These are phyloP conservation scores for Penicillium atrosanguineum DNA, from an alignment of 495 filamentous ascomycete species.

Conservation along the genomic window DNA sequence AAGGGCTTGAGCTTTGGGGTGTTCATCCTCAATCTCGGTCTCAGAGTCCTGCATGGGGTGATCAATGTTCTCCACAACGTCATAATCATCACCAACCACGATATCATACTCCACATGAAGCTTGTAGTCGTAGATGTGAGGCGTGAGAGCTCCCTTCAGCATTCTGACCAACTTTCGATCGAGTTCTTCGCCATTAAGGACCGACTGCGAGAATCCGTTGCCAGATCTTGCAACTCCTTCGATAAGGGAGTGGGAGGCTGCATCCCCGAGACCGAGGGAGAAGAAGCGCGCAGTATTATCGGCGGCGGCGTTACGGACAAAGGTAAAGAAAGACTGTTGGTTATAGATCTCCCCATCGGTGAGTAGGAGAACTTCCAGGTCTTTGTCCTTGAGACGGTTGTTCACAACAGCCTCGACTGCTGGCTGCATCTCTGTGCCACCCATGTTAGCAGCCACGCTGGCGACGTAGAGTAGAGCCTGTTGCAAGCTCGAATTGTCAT, in stretches of 20 bases:
- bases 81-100: conserved; percentile 50
- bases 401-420: conserved; percentile 54
- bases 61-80: conserved; percentile 51
- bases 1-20: not conserved
- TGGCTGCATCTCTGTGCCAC: conserved; percentile 65
- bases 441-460: conserved; percentile 50
- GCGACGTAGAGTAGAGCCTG: conserved; percentile 50
- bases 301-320: conserved; percentile 36
- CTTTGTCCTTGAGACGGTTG: conserved; percentile 47
- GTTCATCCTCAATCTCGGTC: not conserved
- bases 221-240: conserved; percentile 66
- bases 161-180: conserved; percentile 66
- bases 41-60: conserved; percentile 8
- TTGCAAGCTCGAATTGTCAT: conserved; percentile 49
- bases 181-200: conserved; percentile 55
- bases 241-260: conserved; percentile 61
- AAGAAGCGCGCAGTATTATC: conserved; percentile 60
- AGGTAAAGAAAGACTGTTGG: conserved; percentile 52
- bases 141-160: conserved; percentile 64
- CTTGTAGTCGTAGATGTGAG: conserved; percentile 57
- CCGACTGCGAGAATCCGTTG: conserved; percentile 64
- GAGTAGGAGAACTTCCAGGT: conserved; percentile 63
- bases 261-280: conserved; percentile 61
- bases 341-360: conserved; percentile 72
- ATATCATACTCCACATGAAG: conserved; percentile 58